Percentiles rank a stretch among this genome's conserved stretches.
Conservation (phyloP, 2,329 filamentous ascomycete genomes). For the Colletotrichum falcatum region DNA sequence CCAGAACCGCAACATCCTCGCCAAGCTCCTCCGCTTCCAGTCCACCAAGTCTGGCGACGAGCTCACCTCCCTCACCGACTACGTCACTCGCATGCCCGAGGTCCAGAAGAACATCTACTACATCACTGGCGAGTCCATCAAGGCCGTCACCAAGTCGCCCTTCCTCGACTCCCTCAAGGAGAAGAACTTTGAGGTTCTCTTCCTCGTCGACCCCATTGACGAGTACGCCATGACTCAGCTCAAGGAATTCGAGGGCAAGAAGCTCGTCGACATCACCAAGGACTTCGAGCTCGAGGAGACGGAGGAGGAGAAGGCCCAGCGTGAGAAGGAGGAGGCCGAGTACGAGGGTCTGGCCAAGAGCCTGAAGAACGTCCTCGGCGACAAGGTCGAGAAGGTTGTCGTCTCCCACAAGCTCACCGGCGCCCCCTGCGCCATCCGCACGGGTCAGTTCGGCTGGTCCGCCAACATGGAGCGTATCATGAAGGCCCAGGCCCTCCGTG, state of each 20-base stretch:
- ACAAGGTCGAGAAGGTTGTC: conserved; percentile 99
- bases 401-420: conserved; percentile 97
- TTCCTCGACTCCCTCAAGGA: conserved; percentile 99
- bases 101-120: conserved; percentile 99
- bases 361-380: conserved; percentile 98
- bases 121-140: conserved; percentile 99
- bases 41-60: conserved; percentile 99
- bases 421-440: conserved; percentile 97
- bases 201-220: conserved; percentile 99
- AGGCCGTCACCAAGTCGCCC: conserved; percentile 97
- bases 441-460: conserved; percentile 99
- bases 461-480: conserved; percentile 99
- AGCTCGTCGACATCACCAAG: conserved; percentile 99
- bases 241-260: conserved; percentile 99
- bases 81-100: conserved; percentile 99
- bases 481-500: conserved; percentile 99
- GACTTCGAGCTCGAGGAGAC: conserved; percentile 99
- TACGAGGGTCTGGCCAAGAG: conserved; percentile 94
- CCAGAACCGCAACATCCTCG: conserved; percentile 91
- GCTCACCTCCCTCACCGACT: conserved; percentile 93
- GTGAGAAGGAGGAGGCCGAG: conserved; percentile 98
- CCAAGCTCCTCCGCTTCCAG: conserved; percentile 99
- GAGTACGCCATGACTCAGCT: conserved; percentile 99
- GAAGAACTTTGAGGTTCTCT: conserved; percentile 99
- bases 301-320: conserved; percentile 97